Evolutionary conservation across 1,284 basidiomycete genomes (phyloP).

Genomic region (Cystobasidiaceae sp.): DNA sequence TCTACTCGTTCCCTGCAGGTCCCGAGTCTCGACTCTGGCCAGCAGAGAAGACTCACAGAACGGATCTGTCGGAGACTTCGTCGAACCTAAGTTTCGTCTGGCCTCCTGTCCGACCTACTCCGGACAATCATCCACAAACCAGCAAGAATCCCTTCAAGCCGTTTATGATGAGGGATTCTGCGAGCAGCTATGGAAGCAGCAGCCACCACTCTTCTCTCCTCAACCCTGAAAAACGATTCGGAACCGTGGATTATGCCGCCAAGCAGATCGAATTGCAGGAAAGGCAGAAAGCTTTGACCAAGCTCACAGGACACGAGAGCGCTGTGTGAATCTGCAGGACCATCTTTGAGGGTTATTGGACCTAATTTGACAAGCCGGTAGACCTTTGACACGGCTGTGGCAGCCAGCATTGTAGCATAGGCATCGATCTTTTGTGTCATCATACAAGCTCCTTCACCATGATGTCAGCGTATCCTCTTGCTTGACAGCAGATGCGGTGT

Average conservation of each 20-base stretch:
- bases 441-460: too few relatives aligned
- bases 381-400: too few relatives aligned
- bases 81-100: conserved; percentile 5
- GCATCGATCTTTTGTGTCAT: too few relatives aligned
- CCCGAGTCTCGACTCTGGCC: conserved; percentile 10
- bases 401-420: too few relatives aligned
- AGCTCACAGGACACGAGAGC: neutral
- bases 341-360: neutral
- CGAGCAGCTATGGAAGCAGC: neutral
- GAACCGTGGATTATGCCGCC: neutral
- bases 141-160: conserved; percentile 5
- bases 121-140: neutral
- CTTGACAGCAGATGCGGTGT: neutral
- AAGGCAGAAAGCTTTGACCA: conserved; percentile 11
- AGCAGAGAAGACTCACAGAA: neutral
- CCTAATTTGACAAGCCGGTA: too few relatives aligned
- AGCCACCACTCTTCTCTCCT: neutral
- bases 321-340: neutral
- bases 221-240: conserved; percentile 8
- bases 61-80: neutral
- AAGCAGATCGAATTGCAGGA: conserved; percentile 11
- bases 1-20: conserved; percentile 7
- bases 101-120: neutral
- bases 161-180: conserved; percentile 1
- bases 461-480: neutral